These are phyloP conservation scores for Aspergillus thermomutatus DNA, from an alignment of 2,329 filamentous ascomycete genomes.

Conservation along the genomic window DNA sequence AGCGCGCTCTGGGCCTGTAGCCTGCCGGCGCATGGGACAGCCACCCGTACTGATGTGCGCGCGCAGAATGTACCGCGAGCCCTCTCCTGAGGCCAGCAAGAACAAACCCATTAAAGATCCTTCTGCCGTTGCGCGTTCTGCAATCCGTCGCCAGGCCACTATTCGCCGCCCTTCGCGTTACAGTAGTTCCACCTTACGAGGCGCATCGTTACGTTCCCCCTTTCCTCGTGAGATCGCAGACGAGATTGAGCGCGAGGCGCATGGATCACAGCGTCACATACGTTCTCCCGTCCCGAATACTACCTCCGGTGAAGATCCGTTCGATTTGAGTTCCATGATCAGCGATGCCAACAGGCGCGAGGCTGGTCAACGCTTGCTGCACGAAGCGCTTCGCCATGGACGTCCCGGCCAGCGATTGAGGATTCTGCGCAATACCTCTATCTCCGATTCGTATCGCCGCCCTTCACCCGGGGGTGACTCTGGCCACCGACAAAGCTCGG, in stretches of 20 bases:
- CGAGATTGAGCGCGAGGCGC: slow-evolving; percentile 30
- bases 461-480: slow-evolving; percentile 18
- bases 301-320: slow-evolving; percentile 25
- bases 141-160: slow-evolving; percentile 53
- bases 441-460: slow-evolving; percentile 25
- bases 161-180: slow-evolving; percentile 32
- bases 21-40: slow-evolving; percentile 7
- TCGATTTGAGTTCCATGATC: slow-evolving; percentile 21
- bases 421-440: slow-evolving; percentile 33
- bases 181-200: slow-evolving; percentile 24
- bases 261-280: slow-evolving; percentile 18
- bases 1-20: slow-evolving; percentile 13
- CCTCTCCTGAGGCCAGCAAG: slow-evolving; percentile 40
- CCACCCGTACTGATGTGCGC: slow-evolving; percentile 19
- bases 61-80: slow-evolving; percentile 54
- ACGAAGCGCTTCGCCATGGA: slow-evolving; percentile 32
- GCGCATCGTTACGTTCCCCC: slow-evolving; percentile 26
- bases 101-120: slow-evolving; percentile 51
- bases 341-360: slow-evolving; percentile 29
- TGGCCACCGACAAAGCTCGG: slow-evolving; percentile 12
- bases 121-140: slow-evolving; percentile 52
- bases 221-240: slow-evolving; percentile 28
- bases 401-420: slow-evolving; percentile 33
- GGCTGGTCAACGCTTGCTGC: slow-evolving; percentile 31
- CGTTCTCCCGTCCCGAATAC: slow-evolving; percentile 26